Base-by-base conservation (phyloP, 129 eudicot genomes). In the Flaveria robusta region DNA sequence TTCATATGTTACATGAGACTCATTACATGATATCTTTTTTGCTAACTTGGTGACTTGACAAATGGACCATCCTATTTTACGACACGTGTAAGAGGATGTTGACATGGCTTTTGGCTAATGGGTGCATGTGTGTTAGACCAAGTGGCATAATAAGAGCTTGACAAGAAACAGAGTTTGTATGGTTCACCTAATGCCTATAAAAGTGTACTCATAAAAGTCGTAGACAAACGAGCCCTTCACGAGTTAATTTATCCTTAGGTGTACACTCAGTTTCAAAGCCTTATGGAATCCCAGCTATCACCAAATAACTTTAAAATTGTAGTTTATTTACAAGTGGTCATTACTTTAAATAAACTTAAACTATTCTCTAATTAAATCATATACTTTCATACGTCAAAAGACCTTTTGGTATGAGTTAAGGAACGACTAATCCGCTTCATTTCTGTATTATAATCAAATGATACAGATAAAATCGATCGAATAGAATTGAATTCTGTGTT, bases 151-250 rank as follows among this genome's bases (percentile, higher is more conserved):
- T 72, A 72, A 47, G 58, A 71, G 74, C 29, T 64, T 39, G 78
- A 50, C 78, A 72, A 72, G 78, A 56, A 77, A 27, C 65, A 79
- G 50, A 12, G 73, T 72, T 29, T 66, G 60, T 72, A 72, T 72
- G 73, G 83, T 52, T 79, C 74, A 72, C 83, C 83, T 72, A 72
- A 64, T 63, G 58, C 78, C 67, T 62, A 39, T 79, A 79, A 71
- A 79, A 72, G 72, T 43, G 70, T 11, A 60, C 52, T 71, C 70
- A 72, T 37, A 79, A 79, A 72, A 73, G 70, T 63, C 45, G 5
- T 70, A 29, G 66, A 24, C 67, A 34, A 37, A 37, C 73, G 49
- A 72, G 37, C 83, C 51, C 20, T 71, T 79, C 83, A 71, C 74
- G 83, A 71, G 78, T 16, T 34, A 34, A 34, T 34, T 20, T 20